A percentile compares a stretch with the other conserved stretches of the same genome.
Conservation (phyloP, 1,284 basidiomycete species). For the Fomitopsis betulina region DNA sequence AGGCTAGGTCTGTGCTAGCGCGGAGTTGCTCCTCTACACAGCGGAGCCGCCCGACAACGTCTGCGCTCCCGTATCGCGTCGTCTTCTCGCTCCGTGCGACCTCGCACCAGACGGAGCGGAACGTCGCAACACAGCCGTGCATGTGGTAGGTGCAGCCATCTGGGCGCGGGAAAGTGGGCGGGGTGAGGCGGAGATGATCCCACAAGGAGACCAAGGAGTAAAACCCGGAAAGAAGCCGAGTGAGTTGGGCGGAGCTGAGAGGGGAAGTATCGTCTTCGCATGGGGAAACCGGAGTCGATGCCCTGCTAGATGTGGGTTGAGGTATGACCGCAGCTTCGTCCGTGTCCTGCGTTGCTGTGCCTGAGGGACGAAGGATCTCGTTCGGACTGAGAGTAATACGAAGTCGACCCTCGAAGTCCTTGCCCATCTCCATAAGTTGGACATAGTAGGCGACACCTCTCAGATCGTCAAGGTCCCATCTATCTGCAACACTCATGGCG, state of each 20-base stretch:
- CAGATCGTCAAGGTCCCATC: conserved; percentile 17
- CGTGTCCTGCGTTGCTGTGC: conserved; percentile 1
- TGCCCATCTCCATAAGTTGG: conserved; percentile 24
- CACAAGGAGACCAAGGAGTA: conserved; percentile 26
- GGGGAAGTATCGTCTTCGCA: conserved; percentile 8
- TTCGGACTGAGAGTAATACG: conserved; percentile 6
- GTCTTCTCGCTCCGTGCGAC: conserved; percentile 16
- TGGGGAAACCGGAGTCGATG: background rate
- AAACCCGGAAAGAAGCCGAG: conserved; percentile 26
- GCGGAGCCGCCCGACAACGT: conserved; percentile 27
- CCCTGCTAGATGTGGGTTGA: background rate
- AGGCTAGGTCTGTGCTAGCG: conserved; percentile 19
- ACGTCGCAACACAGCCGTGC: conserved; percentile 26
- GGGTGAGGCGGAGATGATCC: conserved; percentile 18
- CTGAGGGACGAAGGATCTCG: background rate
- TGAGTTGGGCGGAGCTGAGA: conserved; percentile 21
- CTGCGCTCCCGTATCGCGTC: conserved; percentile 12
- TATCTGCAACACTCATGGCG: conserved; percentile 25
- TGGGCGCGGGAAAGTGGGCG: conserved; percentile 23
- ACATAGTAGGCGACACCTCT: conserved; percentile 27
- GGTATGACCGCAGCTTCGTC: background rate
- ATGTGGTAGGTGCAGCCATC: conserved; percentile 29
- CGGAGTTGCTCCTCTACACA: conserved; percentile 22
- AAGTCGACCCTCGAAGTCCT: conserved; percentile 11
- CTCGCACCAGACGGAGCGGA: conserved; percentile 23